These are phyloP conservation scores for Phialocephala sp. DNA, from an alignment of 2,329 filamentous ascomycete genomes.

Conservation along the genomic window DNA sequence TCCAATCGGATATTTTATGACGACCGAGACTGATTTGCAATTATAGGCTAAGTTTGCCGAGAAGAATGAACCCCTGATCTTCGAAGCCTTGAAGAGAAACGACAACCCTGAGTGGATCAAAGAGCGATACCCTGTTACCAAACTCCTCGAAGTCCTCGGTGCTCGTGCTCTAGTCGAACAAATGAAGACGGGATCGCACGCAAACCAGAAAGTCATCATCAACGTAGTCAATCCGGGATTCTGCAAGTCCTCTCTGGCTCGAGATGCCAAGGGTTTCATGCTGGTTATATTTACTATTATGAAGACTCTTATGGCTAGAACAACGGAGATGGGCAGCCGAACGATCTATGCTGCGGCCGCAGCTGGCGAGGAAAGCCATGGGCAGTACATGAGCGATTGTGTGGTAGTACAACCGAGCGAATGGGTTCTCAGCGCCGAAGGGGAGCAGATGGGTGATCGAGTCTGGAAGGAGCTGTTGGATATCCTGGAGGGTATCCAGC, in stretches of 20 bases:
- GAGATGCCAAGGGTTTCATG: conserved; percentile 12
- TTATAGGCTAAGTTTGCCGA: conserved; percentile 15
- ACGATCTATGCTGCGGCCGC: conserved; percentile 45
- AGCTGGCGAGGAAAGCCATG: conserved; percentile 39
- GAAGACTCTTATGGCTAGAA: conserved; percentile 47
- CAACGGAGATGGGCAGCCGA: conserved; percentile 54
- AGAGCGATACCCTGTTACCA: conserved; percentile 49
- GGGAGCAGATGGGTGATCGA: conserved; percentile 43
- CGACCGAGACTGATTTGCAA: background rate
- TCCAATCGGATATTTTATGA: background rate
- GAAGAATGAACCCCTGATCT: conserved; percentile 38
- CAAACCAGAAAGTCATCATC: conserved; percentile 13
- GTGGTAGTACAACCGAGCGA: conserved; percentile 32
- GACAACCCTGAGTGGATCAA: conserved; percentile 14
- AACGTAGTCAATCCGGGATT: conserved; percentile 38
- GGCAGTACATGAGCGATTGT: conserved; percentile 33
- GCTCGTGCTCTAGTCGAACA: conserved; percentile 46
- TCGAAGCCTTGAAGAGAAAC: conserved; percentile 20
- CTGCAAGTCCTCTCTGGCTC: conserved; percentile 53
- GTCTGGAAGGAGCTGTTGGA: conserved; percentile 51
- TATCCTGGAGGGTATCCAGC: conserved; percentile 50
- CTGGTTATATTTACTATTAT: conserved; percentile 35
- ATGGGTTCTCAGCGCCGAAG: conserved; percentile 46
- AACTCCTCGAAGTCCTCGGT: conserved; percentile 54
- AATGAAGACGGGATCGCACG: conserved; percentile 5